phyloP scores from a whole-genome alignment of 257 asterid genomes.

The Salvia splendens region DNA sequence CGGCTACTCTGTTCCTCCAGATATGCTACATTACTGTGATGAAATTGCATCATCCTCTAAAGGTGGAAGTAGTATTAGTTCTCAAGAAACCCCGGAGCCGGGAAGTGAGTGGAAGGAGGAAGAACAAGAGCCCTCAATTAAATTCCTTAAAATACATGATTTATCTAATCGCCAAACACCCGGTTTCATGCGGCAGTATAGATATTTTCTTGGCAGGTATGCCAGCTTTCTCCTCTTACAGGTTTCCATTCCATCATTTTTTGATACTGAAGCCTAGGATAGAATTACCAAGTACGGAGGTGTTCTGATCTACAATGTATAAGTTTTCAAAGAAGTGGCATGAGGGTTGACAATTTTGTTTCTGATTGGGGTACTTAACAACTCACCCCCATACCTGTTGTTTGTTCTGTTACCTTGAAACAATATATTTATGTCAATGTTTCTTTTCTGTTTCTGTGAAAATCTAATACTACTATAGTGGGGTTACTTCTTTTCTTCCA shows the following conservation, averaged over 20 bases:
- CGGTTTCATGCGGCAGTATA: conserved; percentile 63
- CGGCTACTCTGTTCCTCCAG: conserved; percentile 90
- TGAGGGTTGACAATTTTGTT: conserved; percentile 1
- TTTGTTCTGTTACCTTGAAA: conserved; percentile 5
- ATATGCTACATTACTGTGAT: conserved; percentile 83
- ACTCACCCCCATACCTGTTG: background rate
- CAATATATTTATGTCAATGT: background rate
- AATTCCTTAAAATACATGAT: conserved; percentile 45
- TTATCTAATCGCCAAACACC: conserved; percentile 70
- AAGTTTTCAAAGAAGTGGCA: background rate
- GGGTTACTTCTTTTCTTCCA: background rate
- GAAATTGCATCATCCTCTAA: conserved; percentile 68
- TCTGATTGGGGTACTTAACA: conserved; percentile 6
- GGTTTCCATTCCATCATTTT: conserved; percentile 14
- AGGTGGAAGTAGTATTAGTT: conserved; percentile 40
- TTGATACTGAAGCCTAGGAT: conserved; percentile 9
- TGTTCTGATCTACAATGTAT: background rate
- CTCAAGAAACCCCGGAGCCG: conserved; percentile 35
- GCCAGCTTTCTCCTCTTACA: conserved; percentile 24
- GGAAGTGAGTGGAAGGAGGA: conserved; percentile 49
- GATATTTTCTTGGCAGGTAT: conserved; percentile 94
- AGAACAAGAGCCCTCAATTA: conserved; percentile 45
- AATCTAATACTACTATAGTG: background rate
- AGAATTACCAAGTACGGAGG: background rate
- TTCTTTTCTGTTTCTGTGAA: conserved; percentile 1